These are phyloP conservation scores for Claviceps maximensis DNA, from an alignment of 2,329 filamentous ascomycete species.

Conservation along the genomic window DNA sequence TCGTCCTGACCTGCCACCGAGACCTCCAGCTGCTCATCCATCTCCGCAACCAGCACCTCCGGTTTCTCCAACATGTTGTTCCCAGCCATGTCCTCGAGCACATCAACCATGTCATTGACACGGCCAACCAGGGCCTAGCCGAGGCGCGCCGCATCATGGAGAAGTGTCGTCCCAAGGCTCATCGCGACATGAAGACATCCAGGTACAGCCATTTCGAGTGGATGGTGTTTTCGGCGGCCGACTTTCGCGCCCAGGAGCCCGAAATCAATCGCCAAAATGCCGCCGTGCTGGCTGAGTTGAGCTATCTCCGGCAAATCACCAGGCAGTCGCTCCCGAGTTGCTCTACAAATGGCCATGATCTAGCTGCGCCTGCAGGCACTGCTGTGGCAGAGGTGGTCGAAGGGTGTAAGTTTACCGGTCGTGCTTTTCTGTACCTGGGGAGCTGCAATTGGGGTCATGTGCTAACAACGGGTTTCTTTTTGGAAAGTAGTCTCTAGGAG, in stretches of 20 bases:
- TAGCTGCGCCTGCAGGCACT: too few relatives aligned
- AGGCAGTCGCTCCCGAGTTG: background rate
- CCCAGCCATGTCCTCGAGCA: constrained; percentile 14
- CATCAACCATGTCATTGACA: constrained; percentile 16
- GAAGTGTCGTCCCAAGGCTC: constrained; percentile 14
- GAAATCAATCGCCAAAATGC: constrained; percentile 16
- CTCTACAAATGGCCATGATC: background rate
- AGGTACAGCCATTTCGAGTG: constrained; percentile 13
- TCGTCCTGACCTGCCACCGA: constrained; percentile 18
- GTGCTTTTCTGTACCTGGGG: too few relatives aligned
- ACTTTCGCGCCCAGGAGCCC: constrained; percentile 16
- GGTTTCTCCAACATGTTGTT: constrained; percentile 12
- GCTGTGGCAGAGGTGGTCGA: too few relatives aligned
- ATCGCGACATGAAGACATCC: constrained; percentile 8
- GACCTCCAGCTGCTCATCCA: constrained; percentile 21
- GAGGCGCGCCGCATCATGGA: constrained; percentile 18
- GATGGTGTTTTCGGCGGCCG: constrained; percentile 12
- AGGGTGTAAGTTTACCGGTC: too few relatives aligned
- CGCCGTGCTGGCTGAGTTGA: constrained; percentile 17
- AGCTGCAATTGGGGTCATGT: too few relatives aligned
- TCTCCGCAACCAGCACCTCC: constrained; percentile 16
- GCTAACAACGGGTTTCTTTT: too few relatives aligned
- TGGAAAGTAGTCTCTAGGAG: too few relatives aligned
- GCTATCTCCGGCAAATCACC: constrained; percentile 10
- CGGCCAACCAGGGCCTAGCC: constrained; percentile 14